Conservation (phyloP, 73 alveolate species). For the Paramecium sonneborni region DNA sequence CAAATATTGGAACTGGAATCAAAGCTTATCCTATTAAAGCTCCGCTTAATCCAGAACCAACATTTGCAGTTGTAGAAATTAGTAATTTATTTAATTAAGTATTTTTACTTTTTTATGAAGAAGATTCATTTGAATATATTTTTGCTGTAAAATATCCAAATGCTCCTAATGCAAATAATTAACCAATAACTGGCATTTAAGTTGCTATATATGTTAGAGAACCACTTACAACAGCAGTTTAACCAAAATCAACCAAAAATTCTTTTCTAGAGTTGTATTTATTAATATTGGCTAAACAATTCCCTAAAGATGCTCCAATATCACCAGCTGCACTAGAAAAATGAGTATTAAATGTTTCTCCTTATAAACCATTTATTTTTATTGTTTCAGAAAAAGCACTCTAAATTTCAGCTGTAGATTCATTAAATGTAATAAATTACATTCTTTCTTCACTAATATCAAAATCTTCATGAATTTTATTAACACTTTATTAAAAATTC, state of each 20-base stretch:
- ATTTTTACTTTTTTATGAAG: neutral
- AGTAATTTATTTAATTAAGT: slow-evolving; percentile 48
- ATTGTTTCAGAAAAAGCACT: slow-evolving; percentile 32
- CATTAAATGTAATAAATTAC: neutral
- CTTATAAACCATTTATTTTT: neutral
- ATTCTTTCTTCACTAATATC: neutral
- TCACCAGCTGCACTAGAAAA: slow-evolving; percentile 65
- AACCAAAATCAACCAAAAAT: slow-evolving; percentile 62
- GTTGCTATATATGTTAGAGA: slow-evolving; percentile 54
- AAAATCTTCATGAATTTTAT: neutral
- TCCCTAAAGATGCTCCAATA: slow-evolving; percentile 63
- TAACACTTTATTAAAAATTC: neutral
- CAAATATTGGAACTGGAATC: slow-evolving; percentile 62
- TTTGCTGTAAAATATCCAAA: slow-evolving; percentile 59
- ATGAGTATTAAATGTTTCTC: neutral
- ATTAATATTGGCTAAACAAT: slow-evolving; percentile 64
- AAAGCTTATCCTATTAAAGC: slow-evolving; percentile 64
- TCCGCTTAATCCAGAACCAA: slow-evolving; percentile 57
- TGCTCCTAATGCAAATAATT: slow-evolving; percentile 58
- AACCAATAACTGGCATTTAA: slow-evolving; percentile 59
- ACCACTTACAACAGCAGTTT: slow-evolving; percentile 64
- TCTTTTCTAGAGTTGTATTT: slow-evolving; percentile 55
- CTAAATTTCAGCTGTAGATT: neutral
- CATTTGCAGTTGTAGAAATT: slow-evolving; percentile 50
- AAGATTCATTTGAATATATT: neutral